Percentiles rank a stretch among this genome's conserved stretches.
Evolutionary conservation across 2,329 filamentous ascomycete species (phyloP).

Genomic region (Fusarium veterinarium): DNA sequence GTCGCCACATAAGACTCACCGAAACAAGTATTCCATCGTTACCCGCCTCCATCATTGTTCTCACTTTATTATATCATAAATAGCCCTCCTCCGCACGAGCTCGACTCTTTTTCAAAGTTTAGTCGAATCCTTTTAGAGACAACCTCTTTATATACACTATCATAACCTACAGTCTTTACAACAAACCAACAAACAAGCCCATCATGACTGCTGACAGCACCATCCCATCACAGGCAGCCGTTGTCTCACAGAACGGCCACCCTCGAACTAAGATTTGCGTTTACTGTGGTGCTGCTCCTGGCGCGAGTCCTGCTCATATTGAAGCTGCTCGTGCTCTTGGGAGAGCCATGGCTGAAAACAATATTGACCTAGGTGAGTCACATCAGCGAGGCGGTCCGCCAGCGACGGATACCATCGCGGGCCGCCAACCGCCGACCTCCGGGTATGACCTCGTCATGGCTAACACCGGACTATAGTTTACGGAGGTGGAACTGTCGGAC

Average conservation of each 20-base stretch:
- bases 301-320: constrained; percentile 79
- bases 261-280: constrained; percentile 81
- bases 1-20: constrained; percentile 23
- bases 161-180: not conserved
- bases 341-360: constrained; percentile 76
- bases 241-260: constrained; percentile 44
- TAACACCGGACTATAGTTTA: constrained; percentile 70
- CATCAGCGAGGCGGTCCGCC: constrained; percentile 1
- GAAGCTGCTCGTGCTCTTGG: constrained; percentile 83
- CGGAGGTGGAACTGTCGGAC: constrained; percentile 90
- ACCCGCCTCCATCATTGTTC: constrained; percentile 13
- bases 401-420: constrained; percentile 2
- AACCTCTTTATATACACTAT: not conserved
- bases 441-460: not conserved
- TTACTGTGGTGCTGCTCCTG: constrained; percentile 88
- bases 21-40: constrained; percentile 13
- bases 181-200: constrained; percentile 4
- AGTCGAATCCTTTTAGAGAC: not conserved
- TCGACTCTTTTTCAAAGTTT: not conserved
- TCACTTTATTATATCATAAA: constrained; percentile 7
- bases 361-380: constrained; percentile 76
- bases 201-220: constrained; percentile 48
- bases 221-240: constrained; percentile 14
- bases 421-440: constrained; percentile 2
- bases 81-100: not conserved